These are phyloP conservation scores for Escovopsis sp. DNA, from an alignment of 2,329 filamentous ascomycete genomes.

Conservation along the genomic window DNA sequence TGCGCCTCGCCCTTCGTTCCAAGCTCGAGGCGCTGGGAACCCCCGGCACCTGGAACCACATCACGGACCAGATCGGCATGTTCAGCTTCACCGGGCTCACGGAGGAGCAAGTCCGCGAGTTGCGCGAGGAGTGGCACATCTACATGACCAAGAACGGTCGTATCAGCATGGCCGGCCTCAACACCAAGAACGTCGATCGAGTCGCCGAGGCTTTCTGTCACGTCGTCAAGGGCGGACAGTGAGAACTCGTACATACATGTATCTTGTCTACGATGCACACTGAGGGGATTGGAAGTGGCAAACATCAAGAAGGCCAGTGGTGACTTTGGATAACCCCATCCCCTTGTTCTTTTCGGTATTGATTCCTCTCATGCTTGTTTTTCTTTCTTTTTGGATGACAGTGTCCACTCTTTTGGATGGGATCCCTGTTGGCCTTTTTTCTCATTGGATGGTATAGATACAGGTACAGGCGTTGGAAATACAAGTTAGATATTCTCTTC, in stretches of 20 bases:
- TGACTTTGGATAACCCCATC: no score
- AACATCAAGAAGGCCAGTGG: neutral
- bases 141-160: constrained; percentile 97
- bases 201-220: constrained; percentile 80
- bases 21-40: constrained; percentile 77
- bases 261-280: constrained; percentile 7
- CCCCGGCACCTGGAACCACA: constrained; percentile 88
- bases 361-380: no score
- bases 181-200: constrained; percentile 83
- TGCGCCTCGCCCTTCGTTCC: constrained; percentile 63
- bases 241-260: no score
- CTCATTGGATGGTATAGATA: neutral
- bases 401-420: no score
- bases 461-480: no score
- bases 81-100: constrained; percentile 82
- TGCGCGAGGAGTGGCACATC: constrained; percentile 57
- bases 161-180: constrained; percentile 96
- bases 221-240: constrained; percentile 40
- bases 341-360: no score
- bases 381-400: no score
- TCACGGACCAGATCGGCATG: constrained; percentile 98
- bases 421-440: no score
- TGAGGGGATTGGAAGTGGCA: constrained; percentile 15
- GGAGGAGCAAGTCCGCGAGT: constrained; percentile 56
- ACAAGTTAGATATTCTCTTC: no score